Base-by-base conservation (phyloP, 1,284 basidiomycete genomes). In the Pseudozyma hubeiensis region DNA sequence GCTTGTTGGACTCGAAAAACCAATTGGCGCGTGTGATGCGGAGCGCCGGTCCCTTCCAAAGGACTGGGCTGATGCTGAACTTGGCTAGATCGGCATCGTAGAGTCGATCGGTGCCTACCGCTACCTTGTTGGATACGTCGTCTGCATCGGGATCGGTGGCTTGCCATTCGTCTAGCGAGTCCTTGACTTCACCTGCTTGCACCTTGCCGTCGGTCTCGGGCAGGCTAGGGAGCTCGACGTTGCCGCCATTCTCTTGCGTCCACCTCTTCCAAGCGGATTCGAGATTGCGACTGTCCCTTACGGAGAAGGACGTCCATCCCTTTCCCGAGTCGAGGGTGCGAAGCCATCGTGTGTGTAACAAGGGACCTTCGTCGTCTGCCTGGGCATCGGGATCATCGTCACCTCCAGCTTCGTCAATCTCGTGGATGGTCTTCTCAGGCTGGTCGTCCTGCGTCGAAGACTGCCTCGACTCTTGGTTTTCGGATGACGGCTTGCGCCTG, bases 11-110 rank as follows among this genome's bases (percentile, higher is more conserved):
- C 46, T 87, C 87, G 59, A 85, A 85, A 80, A 88, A 88, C 88
- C 88, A 89, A 11, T 85, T 85, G 6, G 86, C 87, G 16, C 88
- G 79, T 8, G 86, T 78, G 14, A 89, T 87, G 1, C 86, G 85
- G 17, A 88, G 86, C 33, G 85, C 80, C 0, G 86, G 82, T 0
- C 86, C 87, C 30, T 84, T 85, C 88, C 88, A 89, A 77, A 88
- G 88, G 29, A 88, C 87, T 0, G 88, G 87, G 53, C 85, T 64
- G 46, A 65, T 67, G 41, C 60, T 33, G 30, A 60, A 61, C 39
- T 57, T 52, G 50, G 64, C 64, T 37, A 80, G 41, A 53, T 80
- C 78, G 16, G 78, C 78, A 53, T 80, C 78, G 39, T 68, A 80
- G 16, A 80, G 64, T 17, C 64, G 61, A 47, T 80, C 78, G 33